Conservation (phyloP, 1,139 yeast species). For the Magnusiomyces starmeri region DNA sequence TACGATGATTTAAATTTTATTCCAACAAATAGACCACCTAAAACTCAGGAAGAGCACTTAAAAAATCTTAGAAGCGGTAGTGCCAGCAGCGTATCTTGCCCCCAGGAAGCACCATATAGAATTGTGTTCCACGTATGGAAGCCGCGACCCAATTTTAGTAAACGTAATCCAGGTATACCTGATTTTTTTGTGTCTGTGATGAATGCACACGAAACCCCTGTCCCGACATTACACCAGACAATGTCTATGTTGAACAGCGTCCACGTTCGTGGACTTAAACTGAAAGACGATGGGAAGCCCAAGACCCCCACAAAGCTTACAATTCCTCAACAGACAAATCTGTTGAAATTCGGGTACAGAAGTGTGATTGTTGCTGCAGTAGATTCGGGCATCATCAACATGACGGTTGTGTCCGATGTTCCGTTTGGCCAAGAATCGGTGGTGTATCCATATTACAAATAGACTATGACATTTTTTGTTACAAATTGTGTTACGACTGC, state of each 20-base stretch:
- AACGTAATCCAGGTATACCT: constrained; percentile 61
- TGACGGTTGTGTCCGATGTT: constrained; percentile 52
- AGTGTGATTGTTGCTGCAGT: constrained; percentile 56
- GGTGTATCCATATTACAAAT: not conserved
- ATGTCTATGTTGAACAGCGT: constrained; percentile 30
- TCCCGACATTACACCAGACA: constrained; percentile 46
- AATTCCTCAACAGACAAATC: constrained; percentile 29
- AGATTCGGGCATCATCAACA: constrained; percentile 67
- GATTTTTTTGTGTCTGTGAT: constrained; percentile 66
- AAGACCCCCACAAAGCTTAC: constrained; percentile 17
- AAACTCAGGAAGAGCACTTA: constrained; percentile 1
- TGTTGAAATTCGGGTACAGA: constrained; percentile 43
- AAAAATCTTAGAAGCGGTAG: constrained; percentile 5
- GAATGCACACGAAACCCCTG: constrained; percentile 42
- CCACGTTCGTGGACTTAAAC: constrained; percentile 23
- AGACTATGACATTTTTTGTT: not conserved
- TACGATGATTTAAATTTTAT: constrained; percentile 22
- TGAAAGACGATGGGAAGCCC: constrained; percentile 14
- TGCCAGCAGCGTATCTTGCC: too few relatives aligned
- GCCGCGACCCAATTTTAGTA: constrained; percentile 64
- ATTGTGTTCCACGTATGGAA: constrained; percentile 72
- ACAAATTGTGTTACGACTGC: too few relatives aligned
- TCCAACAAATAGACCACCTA: constrained; percentile 22
- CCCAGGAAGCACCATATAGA: too few relatives aligned
- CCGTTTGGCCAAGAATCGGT: constrained; percentile 38